Evolutionary conservation across 1,284 basidiomycete genomes (phyloP), one percentile per base, ranked within the genome.

Genomic region (Anthracocystis setariae): DNA sequence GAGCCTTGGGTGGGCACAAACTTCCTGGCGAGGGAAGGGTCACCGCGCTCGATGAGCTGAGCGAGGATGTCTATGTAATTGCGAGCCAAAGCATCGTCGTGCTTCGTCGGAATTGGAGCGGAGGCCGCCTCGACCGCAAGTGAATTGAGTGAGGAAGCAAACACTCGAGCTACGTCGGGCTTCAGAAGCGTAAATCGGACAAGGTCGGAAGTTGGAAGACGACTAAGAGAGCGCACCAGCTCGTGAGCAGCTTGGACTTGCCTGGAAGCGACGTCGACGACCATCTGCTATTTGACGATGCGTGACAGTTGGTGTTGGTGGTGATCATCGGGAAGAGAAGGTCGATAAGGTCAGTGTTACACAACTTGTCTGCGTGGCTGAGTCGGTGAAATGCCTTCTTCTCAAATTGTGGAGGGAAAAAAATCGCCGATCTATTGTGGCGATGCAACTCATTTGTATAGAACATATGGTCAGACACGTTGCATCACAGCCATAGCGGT

Each of bases 11-110:
- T 64, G 12, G 73, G 73, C 7, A 74, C 52, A 24, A 74, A 63
- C 43, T 55, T 67, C 7, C 73, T 48, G 1, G 68, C 67, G 17
- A 74, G 50, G 8, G 73, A 71, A 9, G 73, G 73, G 40, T 74
- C 73, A 18, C 73, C 73, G 17, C 73, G 45, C 38, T 71, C 64
- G 51, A 74, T 61, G 39, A 70, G 55, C 3, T 54, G 55, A 10
- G 54, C 38, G 9, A 74, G 63, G 40, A 71, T 63, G 13, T 61
- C 46, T 29, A 67, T 56, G 50, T 66, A 49, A 29, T 45, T 38
- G 4, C 15, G 32, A 4, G 57, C 47, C 10, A 49, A 45, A 5
- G 39, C 27, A 21, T 15, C 13, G 4, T 39, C 39, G n/a, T 3
- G 47, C 45, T n/a, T 52, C 21, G 8, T 46, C n/a, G 27, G 57